phyloP scores from a whole-genome alignment of 2,329 filamentous ascomycete genomes.

The Xylaria sp. region DNA sequence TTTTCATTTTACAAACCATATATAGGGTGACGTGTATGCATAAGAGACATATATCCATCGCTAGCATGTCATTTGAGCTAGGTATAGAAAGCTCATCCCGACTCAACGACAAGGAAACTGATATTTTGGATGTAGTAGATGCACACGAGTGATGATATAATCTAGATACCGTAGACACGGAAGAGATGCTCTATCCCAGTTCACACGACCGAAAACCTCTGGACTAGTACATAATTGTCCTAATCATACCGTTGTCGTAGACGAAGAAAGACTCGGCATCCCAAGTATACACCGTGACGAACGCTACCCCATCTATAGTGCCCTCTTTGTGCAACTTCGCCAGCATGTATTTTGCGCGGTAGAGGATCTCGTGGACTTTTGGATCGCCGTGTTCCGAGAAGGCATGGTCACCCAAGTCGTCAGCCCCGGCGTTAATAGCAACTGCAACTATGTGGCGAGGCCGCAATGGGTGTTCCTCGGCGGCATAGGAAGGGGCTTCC shows the following conservation, averaged over 20 bases:
- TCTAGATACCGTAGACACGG: background rate
- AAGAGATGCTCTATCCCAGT: background rate
- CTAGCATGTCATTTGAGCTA: too few species aligned
- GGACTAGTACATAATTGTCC: too few species aligned
- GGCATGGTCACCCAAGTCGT: background rate
- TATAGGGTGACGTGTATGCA: too few species aligned
- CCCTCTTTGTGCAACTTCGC: background rate
- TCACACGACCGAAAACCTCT: background rate
- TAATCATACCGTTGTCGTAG: background rate
- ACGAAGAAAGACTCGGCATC: background rate
- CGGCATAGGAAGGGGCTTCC: too few species aligned
- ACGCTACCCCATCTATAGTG: background rate
- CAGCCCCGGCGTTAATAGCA: background rate
- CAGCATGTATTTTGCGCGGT: background rate
- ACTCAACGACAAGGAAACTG: too few species aligned
- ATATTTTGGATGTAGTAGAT: too few species aligned
- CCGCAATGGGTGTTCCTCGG: too few species aligned
- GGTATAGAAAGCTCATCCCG: too few species aligned
- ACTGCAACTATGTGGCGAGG: background rate
- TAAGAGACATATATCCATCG: too few species aligned
- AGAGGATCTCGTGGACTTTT: background rate
- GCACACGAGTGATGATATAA: background rate
- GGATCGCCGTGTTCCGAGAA: too few species aligned
- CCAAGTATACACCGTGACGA: background rate
- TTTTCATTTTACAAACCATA: too few species aligned